A percentile compares a stretch with the other conserved stretches of the same genome.
Evolutionary conservation across 345 rosid species (phyloP).

Genomic region (Lepidium africanum): DNA sequence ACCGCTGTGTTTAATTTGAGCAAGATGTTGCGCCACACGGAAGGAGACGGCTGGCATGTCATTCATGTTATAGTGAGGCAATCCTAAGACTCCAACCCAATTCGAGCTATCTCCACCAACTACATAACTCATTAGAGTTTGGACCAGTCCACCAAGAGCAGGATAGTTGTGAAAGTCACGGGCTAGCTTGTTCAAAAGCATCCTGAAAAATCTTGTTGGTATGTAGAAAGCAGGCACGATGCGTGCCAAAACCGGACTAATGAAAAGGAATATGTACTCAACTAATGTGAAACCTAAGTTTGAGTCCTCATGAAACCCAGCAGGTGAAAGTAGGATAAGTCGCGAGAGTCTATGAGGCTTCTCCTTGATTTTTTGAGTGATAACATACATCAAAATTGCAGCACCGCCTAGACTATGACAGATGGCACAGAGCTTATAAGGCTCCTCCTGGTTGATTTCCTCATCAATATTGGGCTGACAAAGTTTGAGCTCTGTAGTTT

Average conservation of each 20-base stretch:
- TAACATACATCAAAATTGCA: slow-evolving; percentile 68
- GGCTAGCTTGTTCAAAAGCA: slow-evolving; percentile 89
- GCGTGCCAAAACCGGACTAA: slow-evolving; percentile 54
- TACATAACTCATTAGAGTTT: slow-evolving; percentile 78
- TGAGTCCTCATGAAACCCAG: slow-evolving; percentile 90
- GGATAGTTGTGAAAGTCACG: slow-evolving; percentile 95
- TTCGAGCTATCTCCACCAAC: slow-evolving; percentile 97
- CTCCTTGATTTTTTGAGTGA: slow-evolving; percentile 55
- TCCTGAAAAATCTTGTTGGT: slow-evolving; percentile 90
- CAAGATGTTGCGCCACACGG: slow-evolving; percentile 72
- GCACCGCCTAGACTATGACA: slow-evolving; percentile 98
- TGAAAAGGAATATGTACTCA: slow-evolving; percentile 47
- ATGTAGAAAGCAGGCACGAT: slow-evolving; percentile 84
- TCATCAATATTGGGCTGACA: slow-evolving; percentile 48
- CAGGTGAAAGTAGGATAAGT: slow-evolving; percentile 77
- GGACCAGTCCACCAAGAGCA: slow-evolving; percentile 93
- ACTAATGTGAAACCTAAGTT: slow-evolving; percentile 44
- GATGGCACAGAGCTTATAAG: slow-evolving; percentile 82
- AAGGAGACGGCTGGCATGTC: slow-evolving; percentile 96
- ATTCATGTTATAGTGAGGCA: slow-evolving; percentile 95
- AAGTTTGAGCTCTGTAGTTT: slow-evolving; percentile 69
- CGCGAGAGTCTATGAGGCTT: slow-evolving; percentile 85
- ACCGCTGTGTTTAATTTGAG: slow-evolving; percentile 71
- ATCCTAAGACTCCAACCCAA: slow-evolving; percentile 90
- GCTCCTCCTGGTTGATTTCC: slow-evolving; percentile 51